These are phyloP conservation scores for Phytopythium oedochilum DNA, from an alignment of 352 stramenopile genomes.

Conservation along the genomic window DNA sequence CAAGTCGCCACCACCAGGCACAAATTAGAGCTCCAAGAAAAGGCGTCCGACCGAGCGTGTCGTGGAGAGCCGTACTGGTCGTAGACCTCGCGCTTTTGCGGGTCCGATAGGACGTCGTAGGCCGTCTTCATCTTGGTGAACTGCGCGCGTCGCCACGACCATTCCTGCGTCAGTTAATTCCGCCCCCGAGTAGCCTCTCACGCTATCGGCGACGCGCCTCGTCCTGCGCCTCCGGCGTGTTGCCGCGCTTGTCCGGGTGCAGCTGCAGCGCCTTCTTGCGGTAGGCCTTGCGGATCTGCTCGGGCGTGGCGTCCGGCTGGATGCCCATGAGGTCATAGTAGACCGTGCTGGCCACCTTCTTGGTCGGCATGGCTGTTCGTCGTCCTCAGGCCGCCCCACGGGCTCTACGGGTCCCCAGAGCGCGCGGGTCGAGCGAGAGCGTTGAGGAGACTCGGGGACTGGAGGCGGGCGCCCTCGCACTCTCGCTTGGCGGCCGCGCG, in stretches of 20 bases:
- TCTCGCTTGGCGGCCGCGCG: neutral
- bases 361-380: slow-evolving; percentile 19
- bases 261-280: slow-evolving; percentile 88
- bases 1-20: neutral
- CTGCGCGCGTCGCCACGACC: slow-evolving; percentile 21
- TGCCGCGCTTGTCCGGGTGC: slow-evolving; percentile 88
- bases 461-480: neutral
- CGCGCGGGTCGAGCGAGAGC: neutral
- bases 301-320: slow-evolving; percentile 56
- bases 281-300: slow-evolving; percentile 93
- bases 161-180: slow-evolving; percentile 10
- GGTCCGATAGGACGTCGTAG: slow-evolving; percentile 91
- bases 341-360: slow-evolving; percentile 64
- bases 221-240: slow-evolving; percentile 77
- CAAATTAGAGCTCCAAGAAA: too few relatives aligned
- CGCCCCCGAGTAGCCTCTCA: neutral
- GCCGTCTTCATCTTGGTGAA: slow-evolving; percentile 92
- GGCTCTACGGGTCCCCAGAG: neutral
- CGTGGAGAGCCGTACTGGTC: slow-evolving; percentile 53
- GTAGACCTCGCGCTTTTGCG: slow-evolving; percentile 79
- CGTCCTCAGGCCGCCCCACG: neutral
- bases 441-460: neutral
- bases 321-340: slow-evolving; percentile 87
- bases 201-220: slow-evolving; percentile 19
- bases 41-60: too few relatives aligned